phyloP scores from a whole-genome alignment of 2,329 filamentous ascomycete genomes.

The Aspergillus oerlinghausenensis region DNA sequence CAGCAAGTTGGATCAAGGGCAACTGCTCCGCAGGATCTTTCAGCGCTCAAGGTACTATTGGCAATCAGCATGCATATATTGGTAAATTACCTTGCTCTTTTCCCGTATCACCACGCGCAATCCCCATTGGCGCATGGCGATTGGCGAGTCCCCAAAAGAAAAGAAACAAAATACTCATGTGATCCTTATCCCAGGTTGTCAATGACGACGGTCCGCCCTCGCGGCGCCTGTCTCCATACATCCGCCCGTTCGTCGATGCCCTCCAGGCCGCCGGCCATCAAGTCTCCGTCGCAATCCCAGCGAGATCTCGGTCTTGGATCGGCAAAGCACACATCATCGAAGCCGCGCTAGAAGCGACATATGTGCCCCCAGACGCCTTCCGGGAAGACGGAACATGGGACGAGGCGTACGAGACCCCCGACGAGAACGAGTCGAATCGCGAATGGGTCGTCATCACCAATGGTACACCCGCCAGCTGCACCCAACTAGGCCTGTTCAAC shows the following conservation, averaged over 20 bases:
- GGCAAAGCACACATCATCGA: conserved; percentile 94
- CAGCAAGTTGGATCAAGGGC: not conserved
- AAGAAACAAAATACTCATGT: conserved; percentile 3
- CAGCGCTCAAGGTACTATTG: conserved; percentile 5
- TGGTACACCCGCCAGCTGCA: conserved; percentile 70
- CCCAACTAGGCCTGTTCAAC: conserved; percentile 72
- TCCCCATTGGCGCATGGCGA: not conserved
- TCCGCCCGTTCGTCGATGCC: conserved; percentile 64
- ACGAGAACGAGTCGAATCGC: conserved; percentile 48
- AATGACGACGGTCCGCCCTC: conserved; percentile 77
- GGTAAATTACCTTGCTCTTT: conserved; percentile 29
- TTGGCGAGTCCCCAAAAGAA: not conserved
- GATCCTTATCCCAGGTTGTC: conserved; percentile 27
- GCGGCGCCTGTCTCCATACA: conserved; percentile 66
- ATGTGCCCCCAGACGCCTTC: conserved; percentile 62
- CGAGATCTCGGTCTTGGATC: conserved; percentile 89
- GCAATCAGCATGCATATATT: conserved; percentile 43
- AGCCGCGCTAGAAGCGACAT: conserved; percentile 71
- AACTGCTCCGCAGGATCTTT: not conserved
- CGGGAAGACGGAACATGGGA: conserved; percentile 53
- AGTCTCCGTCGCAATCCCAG: conserved; percentile 82
- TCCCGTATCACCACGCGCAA: conserved; percentile 6
- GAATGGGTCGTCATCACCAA: conserved; percentile 70
- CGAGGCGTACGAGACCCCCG: conserved; percentile 5
- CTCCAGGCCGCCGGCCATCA: conserved; percentile 69